Base-by-base conservation (phyloP, 2,329 filamentous ascomycete species). In the Pseudogymnoascus sp. region DNA sequence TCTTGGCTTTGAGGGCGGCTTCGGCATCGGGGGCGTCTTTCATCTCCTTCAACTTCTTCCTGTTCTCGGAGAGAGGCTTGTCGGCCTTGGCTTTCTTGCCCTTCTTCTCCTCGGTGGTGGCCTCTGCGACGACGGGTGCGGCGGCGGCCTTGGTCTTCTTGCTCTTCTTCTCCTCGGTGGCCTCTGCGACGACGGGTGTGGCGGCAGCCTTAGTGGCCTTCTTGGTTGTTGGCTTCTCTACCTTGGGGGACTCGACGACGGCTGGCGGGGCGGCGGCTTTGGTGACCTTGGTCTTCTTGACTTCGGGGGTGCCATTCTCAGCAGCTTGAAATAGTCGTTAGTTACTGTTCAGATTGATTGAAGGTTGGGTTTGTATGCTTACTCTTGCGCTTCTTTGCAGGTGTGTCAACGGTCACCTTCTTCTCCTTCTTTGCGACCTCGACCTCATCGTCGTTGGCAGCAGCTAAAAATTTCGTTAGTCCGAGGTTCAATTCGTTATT, bases 221-320 rank as follows among this genome's bases (percentile, higher is more conserved):
- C 70, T 78, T 77, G 14, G 71, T 73, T 56, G 79, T 71, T 1
- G 31, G 31, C 69, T 79, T 82, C 62, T 78, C 66, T 56, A 64
- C 42, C n/a, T 64, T 61, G 21, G 59, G 28, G 38, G 63, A 61
- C 25, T 67, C 64, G 50, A 11, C 65, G 50, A 11, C 50, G 8
- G 50, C 28, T 38, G 62, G 62, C 31, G 62, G 8, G n/a, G 60
- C 53, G 31, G 64, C 53, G 31, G 65, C 38, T 59, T 69, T 69
- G 4, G 68, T 66, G n/a, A 65, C 68, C 66, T 75, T 75, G 5
- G 72, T 64, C 65, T 75, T 75, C 68, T 75, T 75, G 16, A 67
- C 64, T 23, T 66, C 62, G 6, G 72, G 67, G 28, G 69, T 63
- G 60, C 68, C 71, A 62, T 72, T 69, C 34, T 74, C 70, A 21